These are phyloP conservation scores for Magnusiomyces suaveolens DNA, from an alignment of 1,139 yeast species.

Conservation along the genomic window DNA sequence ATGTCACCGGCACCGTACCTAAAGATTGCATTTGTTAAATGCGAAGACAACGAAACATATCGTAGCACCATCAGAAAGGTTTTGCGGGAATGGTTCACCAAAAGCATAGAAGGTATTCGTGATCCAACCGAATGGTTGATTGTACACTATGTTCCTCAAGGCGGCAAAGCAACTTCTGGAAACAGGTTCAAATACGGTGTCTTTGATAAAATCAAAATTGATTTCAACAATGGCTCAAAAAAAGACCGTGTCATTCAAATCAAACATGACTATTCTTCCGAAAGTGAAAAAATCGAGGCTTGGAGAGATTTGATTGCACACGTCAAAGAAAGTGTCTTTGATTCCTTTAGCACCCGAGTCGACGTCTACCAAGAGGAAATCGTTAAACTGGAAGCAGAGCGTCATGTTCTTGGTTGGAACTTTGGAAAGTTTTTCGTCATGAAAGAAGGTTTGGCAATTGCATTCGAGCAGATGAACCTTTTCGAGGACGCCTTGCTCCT, in stretches of 20 bases:
- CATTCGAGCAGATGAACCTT: conserved; percentile 44
- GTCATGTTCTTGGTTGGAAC: conserved; percentile 36
- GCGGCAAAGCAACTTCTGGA: conserved; percentile 30
- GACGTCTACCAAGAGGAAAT: conserved; percentile 35
- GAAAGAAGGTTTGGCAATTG: conserved; percentile 40
- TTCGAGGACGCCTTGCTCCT: conserved; percentile 48
- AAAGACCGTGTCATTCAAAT: conserved; percentile 32
- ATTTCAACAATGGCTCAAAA: conserved; percentile 43
- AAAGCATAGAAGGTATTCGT: conserved; percentile 37
- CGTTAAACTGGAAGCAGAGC: conserved; percentile 29
- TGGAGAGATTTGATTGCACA: conserved; percentile 42
- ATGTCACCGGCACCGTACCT: conserved; percentile 45
- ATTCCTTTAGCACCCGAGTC: conserved; percentile 47
- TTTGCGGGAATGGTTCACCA: conserved; percentile 67
- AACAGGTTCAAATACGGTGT: conserved; percentile 47
- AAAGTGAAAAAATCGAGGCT: conserved; percentile 35
- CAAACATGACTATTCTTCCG: conserved; percentile 33
- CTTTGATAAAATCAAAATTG: conserved; percentile 55
- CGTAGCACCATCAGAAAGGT: conserved; percentile 66
- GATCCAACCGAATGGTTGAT: conserved; percentile 59
- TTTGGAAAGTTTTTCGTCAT: conserved; percentile 38
- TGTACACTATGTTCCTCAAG: conserved; percentile 44
- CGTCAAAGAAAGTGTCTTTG: conserved; percentile 45
- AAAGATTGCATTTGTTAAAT: conserved; percentile 58
- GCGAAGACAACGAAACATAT: conserved; percentile 62